Conservation (phyloP, 257 asterid species). For the Penstemon barbatus region DNA sequence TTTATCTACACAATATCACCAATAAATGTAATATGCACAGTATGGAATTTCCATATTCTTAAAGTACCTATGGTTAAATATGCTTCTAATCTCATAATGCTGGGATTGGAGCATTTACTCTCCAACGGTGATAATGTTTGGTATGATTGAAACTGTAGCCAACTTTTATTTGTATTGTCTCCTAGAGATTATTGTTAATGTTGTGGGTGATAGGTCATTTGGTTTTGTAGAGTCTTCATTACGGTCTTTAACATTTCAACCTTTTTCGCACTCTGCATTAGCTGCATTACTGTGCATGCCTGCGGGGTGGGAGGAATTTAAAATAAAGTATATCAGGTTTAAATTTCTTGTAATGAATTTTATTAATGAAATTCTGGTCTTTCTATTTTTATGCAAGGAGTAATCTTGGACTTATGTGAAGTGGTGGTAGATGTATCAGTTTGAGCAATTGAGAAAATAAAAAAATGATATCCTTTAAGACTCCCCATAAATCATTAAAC, state of each 20-base stretch:
- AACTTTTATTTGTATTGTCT: not conserved
- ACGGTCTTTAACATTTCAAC: conserved; percentile 3
- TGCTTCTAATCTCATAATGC: conserved; percentile 5
- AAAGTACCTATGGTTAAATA: not conserved
- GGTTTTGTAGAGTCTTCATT: not conserved
- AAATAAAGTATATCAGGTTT: not conserved
- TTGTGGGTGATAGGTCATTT: not conserved
- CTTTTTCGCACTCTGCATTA: not conserved
- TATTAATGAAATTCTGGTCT: not conserved
- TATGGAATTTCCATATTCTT: not conserved
- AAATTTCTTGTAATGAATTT: conserved; percentile 6
- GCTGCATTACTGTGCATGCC: not conserved
- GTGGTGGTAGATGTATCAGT: not conserved
- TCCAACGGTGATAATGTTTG: not conserved
- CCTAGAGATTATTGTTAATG: not conserved
- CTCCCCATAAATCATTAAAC: not conserved
- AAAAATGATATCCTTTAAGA: not conserved
- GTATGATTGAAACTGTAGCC: not conserved
- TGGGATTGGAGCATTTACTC: not conserved
- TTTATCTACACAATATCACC: not conserved
- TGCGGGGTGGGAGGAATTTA: conserved; percentile 3
- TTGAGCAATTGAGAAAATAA: conserved; percentile 13
- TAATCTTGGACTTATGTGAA: not conserved
- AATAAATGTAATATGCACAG: conserved; percentile 2
- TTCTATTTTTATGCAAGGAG: not conserved